phyloP scores from a whole-genome alignment of 1,284 basidiomycete species.

The Cryptococcus hybrid region DNA sequence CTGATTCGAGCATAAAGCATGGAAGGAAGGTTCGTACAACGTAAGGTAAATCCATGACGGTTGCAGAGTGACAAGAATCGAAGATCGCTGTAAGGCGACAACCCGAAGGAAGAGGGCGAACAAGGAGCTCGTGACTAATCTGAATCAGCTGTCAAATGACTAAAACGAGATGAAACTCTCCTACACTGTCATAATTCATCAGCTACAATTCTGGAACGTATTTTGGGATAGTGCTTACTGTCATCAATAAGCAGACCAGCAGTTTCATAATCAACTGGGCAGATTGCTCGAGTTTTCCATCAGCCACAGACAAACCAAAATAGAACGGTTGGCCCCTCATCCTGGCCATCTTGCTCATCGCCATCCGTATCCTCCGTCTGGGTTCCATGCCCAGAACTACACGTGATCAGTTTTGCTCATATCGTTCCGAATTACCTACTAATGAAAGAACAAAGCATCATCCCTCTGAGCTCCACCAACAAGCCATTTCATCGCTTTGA shows the following conservation, averaged over 20 bases:
- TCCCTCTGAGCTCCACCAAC: constrained; percentile 72
- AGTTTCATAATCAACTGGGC: constrained; percentile 72
- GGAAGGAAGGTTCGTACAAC: constrained; percentile 52
- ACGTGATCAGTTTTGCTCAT: background rate
- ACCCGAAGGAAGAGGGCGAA: constrained; percentile 66
- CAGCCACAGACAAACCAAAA: background rate
- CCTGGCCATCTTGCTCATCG: constrained; percentile 57
- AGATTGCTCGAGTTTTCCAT: constrained; percentile 61
- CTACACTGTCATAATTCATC: constrained; percentile 16
- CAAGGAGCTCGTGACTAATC: constrained; percentile 55
- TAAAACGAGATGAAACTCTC: background rate
- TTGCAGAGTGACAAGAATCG: constrained; percentile 59
- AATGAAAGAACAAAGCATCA: constrained; percentile 91
- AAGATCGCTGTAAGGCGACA: constrained; percentile 86
- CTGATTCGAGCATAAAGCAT: background rate
- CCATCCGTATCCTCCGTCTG: constrained; percentile 69
- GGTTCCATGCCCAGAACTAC: constrained; percentile 71
- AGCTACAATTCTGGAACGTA: background rate
- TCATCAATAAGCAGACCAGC: constrained; percentile 78
- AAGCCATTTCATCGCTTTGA: constrained; percentile 86
- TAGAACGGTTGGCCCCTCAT: constrained; percentile 54
- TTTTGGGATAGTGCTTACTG: constrained; percentile 35
- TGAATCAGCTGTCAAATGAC: background rate
- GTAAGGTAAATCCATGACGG: constrained; percentile 54
- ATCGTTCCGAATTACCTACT: constrained; percentile 53